Base-by-base conservation (phyloP, 169 alveolate genomes). In the Toxoplasma gondii region DNA sequence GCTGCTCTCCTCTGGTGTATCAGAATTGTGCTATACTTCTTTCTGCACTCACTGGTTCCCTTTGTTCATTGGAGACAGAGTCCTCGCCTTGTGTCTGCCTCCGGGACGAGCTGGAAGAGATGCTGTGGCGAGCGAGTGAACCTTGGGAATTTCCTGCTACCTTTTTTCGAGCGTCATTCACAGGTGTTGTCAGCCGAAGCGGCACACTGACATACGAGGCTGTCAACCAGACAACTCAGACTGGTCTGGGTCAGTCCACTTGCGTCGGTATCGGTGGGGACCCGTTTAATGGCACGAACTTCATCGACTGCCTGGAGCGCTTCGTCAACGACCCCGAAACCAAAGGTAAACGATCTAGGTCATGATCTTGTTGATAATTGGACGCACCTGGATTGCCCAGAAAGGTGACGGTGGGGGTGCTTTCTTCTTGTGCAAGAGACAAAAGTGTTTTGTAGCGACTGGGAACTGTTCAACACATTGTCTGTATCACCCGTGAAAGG, bases 201-300 rank as follows among this genome's bases (percentile, higher is more conserved):
- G 99, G 99, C 58, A 98, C 99, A 9, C 97, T 98, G 93, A 98
- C 99, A 19, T 98, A 98, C 94, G 99, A 98, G 97, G 99, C 99
- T 24, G 99, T 99, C 54, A 99, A 98, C 96, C 99, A 99, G 97
- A 99, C 99, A 31, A 98, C 99, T 7, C 97, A 96, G 69, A 98
- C 97, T 80, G 99, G 99, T n/a, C 96, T 99, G 88, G 99, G 99
- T 27, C 99, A 99, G 97, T 98, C 99, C 41, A 98, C 99, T 43
- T 99, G 99, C 95, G 98, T 99, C 53, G 96, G 96, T 36, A 99
- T 99, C 70, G 99, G 99, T 38, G 99, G 99, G 36, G 99, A 99
- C 94, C 99, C 99, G 53, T 99, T 99, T 97, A 99, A 98, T 83
- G 99, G 99, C 91, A 98, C 99, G 78, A 98, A 98, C 96, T 99